These are phyloP conservation scores for Cryptosporidium parvum DNA, from an alignment of 169 alveolate species.

Conservation along the genomic window DNA sequence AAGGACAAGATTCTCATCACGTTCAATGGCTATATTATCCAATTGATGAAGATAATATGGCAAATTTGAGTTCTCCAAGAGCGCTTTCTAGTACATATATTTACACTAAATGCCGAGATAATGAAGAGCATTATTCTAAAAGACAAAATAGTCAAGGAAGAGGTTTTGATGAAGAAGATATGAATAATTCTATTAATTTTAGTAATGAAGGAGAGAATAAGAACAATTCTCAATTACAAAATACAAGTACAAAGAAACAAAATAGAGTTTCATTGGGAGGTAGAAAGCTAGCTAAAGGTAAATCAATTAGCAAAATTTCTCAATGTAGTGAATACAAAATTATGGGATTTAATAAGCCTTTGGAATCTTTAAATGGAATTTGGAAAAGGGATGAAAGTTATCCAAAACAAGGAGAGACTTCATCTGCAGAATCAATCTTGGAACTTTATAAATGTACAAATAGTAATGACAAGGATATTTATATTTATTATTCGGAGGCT, in stretches of 20 bases:
- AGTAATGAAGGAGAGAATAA: neutral
- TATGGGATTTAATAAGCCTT: constrained; percentile 31
- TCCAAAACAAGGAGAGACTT: neutral
- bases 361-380: constrained; percentile 50
- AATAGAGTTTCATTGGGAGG: neutral
- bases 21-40: constrained; percentile 46
- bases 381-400: constrained; percentile 18
- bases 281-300: neutral
- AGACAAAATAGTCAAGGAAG: neutral
- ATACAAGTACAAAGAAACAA: neutral
- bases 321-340: constrained; percentile 26
- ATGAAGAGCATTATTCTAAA: neutral
- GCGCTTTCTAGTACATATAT: constrained; percentile 9
- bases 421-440: neutral
- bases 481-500: constrained; percentile 53
- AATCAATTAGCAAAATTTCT: neutral
- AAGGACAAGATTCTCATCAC: constrained; percentile 69
- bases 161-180: neutral
- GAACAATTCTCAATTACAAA: neutral
- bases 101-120: constrained; percentile 15
- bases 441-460: constrained; percentile 41
- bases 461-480: constrained; percentile 30
- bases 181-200: neutral
- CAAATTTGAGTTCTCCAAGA: neutral
- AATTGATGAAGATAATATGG: neutral